Conservation (phyloP, 305 asterid species). For the Euphrasia arctica region DNA sequence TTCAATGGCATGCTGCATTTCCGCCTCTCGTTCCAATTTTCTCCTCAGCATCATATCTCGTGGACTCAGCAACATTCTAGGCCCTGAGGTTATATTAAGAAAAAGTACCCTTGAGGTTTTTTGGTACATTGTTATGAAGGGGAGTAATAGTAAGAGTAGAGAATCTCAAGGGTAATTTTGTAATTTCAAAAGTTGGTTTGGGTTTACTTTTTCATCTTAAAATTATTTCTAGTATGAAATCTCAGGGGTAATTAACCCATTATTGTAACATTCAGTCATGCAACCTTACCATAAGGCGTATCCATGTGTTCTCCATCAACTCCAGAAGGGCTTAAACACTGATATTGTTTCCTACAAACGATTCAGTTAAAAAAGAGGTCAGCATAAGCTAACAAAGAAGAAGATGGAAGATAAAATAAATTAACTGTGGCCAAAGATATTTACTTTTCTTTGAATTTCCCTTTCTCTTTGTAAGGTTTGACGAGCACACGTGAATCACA, state of each 20-base stretch:
- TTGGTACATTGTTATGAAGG: too few relatives aligned
- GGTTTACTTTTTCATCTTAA: too few relatives aligned
- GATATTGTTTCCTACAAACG: constrained; percentile 63
- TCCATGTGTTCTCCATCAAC: constrained; percentile 66
- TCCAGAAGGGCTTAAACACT: constrained; percentile 69
- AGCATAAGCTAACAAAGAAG: constrained; percentile 11
- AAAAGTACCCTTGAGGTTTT: too few relatives aligned
- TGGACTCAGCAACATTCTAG: constrained; percentile 62
- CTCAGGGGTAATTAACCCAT: too few relatives aligned
- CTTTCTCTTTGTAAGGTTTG: constrained; percentile 97
- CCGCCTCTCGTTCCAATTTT: constrained; percentile 73
- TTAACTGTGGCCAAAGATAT: not conserved
- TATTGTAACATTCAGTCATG: not conserved
- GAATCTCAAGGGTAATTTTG: too few relatives aligned
- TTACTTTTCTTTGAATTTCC: constrained; percentile 74
- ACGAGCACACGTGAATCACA: constrained; percentile 98
- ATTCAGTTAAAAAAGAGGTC: not conserved
- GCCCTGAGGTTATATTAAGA: constrained; percentile 35
- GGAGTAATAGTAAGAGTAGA: too few relatives aligned
- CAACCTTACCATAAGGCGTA: constrained; percentile 62
- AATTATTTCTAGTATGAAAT: too few relatives aligned
- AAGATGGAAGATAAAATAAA: not conserved
- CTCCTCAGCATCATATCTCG: constrained; percentile 72
- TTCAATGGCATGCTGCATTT: constrained; percentile 75
- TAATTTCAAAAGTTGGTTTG: too few relatives aligned